A percentile compares a stretch with the other conserved stretches of the same genome.
These are phyloP conservation scores for Solanum chilense DNA, from an alignment of 257 asterid species.

Conservation along the genomic window DNA sequence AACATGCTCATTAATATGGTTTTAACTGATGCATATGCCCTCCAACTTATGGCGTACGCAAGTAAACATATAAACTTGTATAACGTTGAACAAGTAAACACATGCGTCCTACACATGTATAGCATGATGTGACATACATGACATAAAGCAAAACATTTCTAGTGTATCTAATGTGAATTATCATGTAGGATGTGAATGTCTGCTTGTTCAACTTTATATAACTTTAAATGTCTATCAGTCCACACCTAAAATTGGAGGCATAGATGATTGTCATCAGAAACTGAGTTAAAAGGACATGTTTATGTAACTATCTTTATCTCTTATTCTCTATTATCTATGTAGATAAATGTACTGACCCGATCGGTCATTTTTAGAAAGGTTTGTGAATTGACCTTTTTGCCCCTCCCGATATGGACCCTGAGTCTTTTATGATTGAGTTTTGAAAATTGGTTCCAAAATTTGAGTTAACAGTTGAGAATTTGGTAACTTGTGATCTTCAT, in stretches of 20 bases:
- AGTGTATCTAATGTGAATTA: not conserved
- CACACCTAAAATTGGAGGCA: not conserved
- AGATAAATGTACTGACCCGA: not conserved
- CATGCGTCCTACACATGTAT: not conserved
- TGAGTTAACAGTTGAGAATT: not conserved
- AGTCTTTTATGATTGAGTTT: not conserved
- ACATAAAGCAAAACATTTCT: not conserved
- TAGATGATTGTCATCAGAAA: not conserved
- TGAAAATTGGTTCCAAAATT: not conserved
- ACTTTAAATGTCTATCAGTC: not conserved
- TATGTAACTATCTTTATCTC: not conserved
- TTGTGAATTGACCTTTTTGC: not conserved
- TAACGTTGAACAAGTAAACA: not conserved
- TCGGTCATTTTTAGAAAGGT: not conserved
- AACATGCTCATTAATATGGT: not conserved
- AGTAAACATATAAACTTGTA: not conserved
- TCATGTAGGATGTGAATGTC: not conserved
- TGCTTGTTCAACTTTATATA: not conserved
- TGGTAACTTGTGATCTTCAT: too few relatives aligned
- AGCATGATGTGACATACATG: not conserved
- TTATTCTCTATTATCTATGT: not conserved
- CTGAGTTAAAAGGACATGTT: not conserved
- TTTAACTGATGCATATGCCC: not conserved
- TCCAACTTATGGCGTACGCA: not conserved
- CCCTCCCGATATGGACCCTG: not conserved